phyloP scores from a whole-genome alignment of 768 basidiomycete species.

The Leccinum uliginosum region DNA sequence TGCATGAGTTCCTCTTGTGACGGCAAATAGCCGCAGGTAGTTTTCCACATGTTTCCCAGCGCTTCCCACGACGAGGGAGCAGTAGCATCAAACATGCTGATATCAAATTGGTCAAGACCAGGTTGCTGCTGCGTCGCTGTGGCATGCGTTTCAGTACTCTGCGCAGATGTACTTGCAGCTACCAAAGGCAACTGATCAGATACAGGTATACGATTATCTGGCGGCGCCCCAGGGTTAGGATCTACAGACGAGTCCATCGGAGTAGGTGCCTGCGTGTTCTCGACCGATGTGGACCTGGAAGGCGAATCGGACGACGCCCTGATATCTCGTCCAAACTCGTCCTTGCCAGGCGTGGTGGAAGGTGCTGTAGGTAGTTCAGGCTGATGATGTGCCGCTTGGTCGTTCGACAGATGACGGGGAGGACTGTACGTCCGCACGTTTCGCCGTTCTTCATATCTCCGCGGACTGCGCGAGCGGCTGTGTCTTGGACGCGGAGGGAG shows the following conservation, averaged over 20 bases:
- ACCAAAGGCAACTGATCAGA: constrained; percentile 36
- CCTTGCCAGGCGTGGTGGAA: constrained; percentile 47
- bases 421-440: constrained; percentile 58
- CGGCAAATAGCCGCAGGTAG: constrained; percentile 62
- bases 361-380: constrained; percentile 21
- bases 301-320: constrained; percentile 46
- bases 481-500: constrained; percentile 41
- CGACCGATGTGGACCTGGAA: constrained; percentile 26
- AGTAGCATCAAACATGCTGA: constrained; percentile 68
- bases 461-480: constrained; percentile 76
- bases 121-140: constrained; percentile 38
- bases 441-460: constrained; percentile 49
- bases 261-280: constrained; percentile 24
- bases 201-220: constrained; percentile 47
- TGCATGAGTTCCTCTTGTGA: constrained; percentile 75
- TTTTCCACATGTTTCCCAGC: constrained; percentile 74
- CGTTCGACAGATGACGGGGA: constrained; percentile 42
- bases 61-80: constrained; percentile 74
- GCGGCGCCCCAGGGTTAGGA: constrained; percentile 39
- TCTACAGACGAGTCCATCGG: constrained; percentile 38
- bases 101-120: constrained; percentile 68
- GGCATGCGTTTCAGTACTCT: constrained; percentile 33
- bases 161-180: constrained; percentile 57
- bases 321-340: constrained; percentile 86
- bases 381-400: constrained; percentile 22